Base-by-base conservation (phyloP, 2,329 filamentous ascomycete species). In the Verticillium alfalfae region DNA sequence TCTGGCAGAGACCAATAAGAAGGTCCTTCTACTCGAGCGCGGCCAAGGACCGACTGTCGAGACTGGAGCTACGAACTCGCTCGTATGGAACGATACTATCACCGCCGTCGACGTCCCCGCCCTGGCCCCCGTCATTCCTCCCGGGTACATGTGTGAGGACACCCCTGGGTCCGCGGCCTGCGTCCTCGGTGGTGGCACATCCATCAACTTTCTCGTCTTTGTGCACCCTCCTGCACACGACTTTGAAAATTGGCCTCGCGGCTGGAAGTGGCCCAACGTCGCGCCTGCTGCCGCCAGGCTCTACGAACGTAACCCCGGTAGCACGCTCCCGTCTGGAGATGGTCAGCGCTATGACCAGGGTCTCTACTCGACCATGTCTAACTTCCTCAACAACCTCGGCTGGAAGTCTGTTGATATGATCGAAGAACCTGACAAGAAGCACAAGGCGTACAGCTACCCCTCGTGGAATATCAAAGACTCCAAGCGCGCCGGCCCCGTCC, bases 131-230 rank as follows among this genome's bases (percentile, higher is more conserved):
- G 60, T 58, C 60, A 37, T 37, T 13, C 36, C 36, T 13, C 9
- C 36, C 36, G 36, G 36, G 13, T 37, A 18, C 45, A 52, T 52
- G 45, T 52, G 16, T 18, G 45, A 52, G 16, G n/a, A 52, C 45
- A 52, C 45, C 45, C 16, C 16, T 22, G 39, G 16, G 15, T 45
- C 16, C 8, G 70, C 70, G 9, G 71, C 69, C 8, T 74, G 72
- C 59, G 65, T 74, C 12, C 70, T 74, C n/a, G 71, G 72, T 45
- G 72, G 72, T 34, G 69, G 68, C 1, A 70, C 68, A 5, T 66
- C 65, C 16, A 63, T 73, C 60, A 71, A 70, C 62, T 67, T 66
- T 7, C 63, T 68, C 60, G 65, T 70, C 63, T 71, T 63, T 56
- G 63, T 70, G 41, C 63, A 62, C 56, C 69, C 66, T 26, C 64